Evolutionary conservation across 306 rosid species (phyloP), one percentile per base, ranked within the genome.

Genomic region (Pachyrhizus erosus): DNA sequence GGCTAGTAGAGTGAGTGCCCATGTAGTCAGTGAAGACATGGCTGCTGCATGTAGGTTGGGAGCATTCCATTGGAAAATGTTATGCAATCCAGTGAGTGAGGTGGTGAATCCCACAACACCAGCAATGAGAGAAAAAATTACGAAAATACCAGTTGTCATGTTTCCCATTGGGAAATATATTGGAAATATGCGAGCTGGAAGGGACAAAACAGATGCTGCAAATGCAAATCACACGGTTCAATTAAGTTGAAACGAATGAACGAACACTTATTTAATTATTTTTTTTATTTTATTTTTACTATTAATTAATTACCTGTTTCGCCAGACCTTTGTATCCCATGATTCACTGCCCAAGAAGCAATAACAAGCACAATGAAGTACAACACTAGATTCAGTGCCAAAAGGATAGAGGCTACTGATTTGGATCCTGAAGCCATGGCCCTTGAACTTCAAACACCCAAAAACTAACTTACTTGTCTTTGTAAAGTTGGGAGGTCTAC

Each of bases 321-420:
- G 2, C 43, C 81, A 70, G 98, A 75, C 72, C 86, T 89, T 80
- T 91, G 81, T 77, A 96, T 90, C 37, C 92, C 98, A 76, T 96
- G 94, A 82, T 92, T 91, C 57, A 90, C 86, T 10, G 94, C 97
- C 99, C 99, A 93, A 33, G 97, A 83, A 51, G 99, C 93, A 45
- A 92, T 90, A 21, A 80, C 92, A 18, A 86, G 77, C 1, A 93
- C 85, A 70, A 93, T 58, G 86, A 93, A 88, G 70, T 91, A 96
- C 33, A 96, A 60, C 12, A 86, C 76, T 5, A 96, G 89, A 70
- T 96, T 96, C 18, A 96, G 77, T 48, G 86, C 9, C 72, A 93
- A 86, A 71, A 96, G 94, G 81, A 88, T 46, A 34, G 33, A 78
- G 40, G 91, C 94, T 33, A 85, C 89, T 61, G 97, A 83, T 91